Conservation (phyloP, 225 moss, liverwort and hornwort genomes). For the Pseudisothecium myosuroides region DNA sequence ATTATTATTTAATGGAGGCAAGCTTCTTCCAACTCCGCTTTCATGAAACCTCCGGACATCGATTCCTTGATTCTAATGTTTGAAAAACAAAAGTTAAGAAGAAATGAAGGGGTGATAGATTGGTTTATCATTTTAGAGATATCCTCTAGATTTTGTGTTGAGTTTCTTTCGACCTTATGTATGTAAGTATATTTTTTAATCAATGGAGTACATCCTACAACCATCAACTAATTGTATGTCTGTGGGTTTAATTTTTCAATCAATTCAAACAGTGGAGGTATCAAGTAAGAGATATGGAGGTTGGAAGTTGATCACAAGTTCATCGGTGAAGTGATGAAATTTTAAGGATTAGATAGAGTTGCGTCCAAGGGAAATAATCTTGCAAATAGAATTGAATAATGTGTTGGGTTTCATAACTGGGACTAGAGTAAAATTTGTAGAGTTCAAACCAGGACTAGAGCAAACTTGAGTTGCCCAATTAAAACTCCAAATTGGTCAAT, state of each 20-base stretch:
- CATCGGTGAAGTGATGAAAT: not conserved
- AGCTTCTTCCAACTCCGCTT: not conserved
- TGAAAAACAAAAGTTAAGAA: not conserved
- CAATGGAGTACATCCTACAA: too few species aligned
- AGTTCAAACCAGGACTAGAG: not conserved
- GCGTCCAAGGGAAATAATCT: not conserved
- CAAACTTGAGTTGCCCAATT: not conserved
- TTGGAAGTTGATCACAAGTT: not conserved
- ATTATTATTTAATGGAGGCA: not conserved
- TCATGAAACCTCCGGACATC: not conserved
- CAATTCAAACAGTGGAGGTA: not conserved
- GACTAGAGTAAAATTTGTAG: not conserved
- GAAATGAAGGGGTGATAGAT: not conserved
- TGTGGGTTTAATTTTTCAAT: too few species aligned
- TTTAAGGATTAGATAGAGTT: not conserved
- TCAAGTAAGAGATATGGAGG: not conserved
- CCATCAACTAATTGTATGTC: not conserved
- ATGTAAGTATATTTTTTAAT: not conserved
- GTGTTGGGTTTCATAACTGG: fast-evolving
- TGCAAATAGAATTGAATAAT: not conserved
- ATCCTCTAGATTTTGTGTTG: not conserved
- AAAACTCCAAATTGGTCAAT: not conserved
- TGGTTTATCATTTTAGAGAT: not conserved
- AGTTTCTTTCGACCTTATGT: not conserved
- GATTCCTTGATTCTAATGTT: not conserved